Base-by-base conservation (phyloP, 2,329 filamentous ascomycete species). In the Cladosporium cucumerinum region DNA sequence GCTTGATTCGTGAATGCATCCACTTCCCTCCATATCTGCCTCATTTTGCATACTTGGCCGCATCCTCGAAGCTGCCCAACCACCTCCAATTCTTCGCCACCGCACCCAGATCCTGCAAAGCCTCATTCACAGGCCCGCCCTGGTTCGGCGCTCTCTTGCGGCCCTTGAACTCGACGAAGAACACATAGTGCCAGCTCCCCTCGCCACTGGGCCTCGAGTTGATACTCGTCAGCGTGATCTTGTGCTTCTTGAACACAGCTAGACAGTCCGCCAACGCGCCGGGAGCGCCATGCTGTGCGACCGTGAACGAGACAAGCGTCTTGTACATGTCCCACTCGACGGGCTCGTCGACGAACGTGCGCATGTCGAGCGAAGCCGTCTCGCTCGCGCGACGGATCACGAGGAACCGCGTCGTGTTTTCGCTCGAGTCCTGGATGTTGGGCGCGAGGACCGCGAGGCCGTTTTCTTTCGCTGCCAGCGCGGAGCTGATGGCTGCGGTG, bases 121-220 rank as follows among this genome's bases (percentile, higher is more conserved):
- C 89, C 25, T 78, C 78, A 65, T 85, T 82, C 18, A 93, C 88
- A 66, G 82, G 81, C 3, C 82, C 84, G 2, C 59, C 59, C 48
- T 55, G 59, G 11, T 23, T 32, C 61, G 84, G 81, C 2, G 82
- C 81, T 70, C 86, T 86, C 69, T 78, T 79, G 75, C 86, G 84
- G 1, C 90, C 89, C 75, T 90, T 86, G 72, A 96, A 93, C 81
- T 98, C 94, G 32, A 97, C 88, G 74, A 98, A 93, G 80, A 98
- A 97, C 43, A 97, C 86, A 79, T 98, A 98, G 75, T 96, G 88
- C 86, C 96, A 98, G 23, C 90, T 87, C 70, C 82, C 80, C 46
- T 85, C 81, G 64, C 90, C 85, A 72, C 91, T 93, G 5, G 94
- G 94, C 68, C 94, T 81, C 69, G 91, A 93, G 75, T 93, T 93